Percentiles rank a stretch among this genome's conserved stretches.
These are phyloP conservation scores for Hemileia vastatrix DNA, from an alignment of 1,284 basidiomycete species.

Conservation along the genomic window DNA sequence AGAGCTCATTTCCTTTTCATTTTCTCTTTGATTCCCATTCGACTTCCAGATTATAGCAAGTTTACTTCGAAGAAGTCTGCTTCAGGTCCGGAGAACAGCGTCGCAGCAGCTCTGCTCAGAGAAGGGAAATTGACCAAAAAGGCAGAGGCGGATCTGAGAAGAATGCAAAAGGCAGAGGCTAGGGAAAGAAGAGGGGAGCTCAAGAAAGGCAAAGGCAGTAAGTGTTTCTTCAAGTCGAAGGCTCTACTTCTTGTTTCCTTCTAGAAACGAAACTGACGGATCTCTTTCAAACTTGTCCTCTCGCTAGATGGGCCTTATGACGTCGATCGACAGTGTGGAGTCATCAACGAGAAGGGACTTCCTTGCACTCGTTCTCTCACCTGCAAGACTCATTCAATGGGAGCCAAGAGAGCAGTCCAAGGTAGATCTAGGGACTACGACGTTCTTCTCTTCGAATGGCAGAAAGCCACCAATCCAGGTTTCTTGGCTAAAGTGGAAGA, in stretches of 20 bases:
- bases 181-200: too few relatives aligned
- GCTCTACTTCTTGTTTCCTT: not conserved
- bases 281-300: not conserved
- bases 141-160: too few relatives aligned
- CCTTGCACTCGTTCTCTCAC: constrained; percentile 91
- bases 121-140: too few relatives aligned
- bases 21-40: too few relatives aligned
- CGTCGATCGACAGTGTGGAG: constrained; percentile 87
- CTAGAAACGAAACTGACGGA: too few relatives aligned
- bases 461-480: constrained; percentile 80
- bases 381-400: constrained; percentile 97
- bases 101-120: too few relatives aligned
- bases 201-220: not conserved
- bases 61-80: too few relatives aligned
- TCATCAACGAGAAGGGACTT: constrained; percentile 88
- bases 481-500: constrained; percentile 55
- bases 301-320: constrained; percentile 78
- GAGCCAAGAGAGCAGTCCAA: constrained; percentile 84
- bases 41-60: too few relatives aligned
- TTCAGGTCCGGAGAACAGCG: too few relatives aligned
- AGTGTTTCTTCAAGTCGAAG: not conserved
- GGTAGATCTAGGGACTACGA: constrained; percentile 79
- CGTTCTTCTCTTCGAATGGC: constrained; percentile 80
- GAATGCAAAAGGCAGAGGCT: too few relatives aligned
- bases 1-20: too few relatives aligned